Evolutionary conservation across 805 yeast genomes (phyloP).

Genomic region (Hanseniaspora meyeri): DNA sequence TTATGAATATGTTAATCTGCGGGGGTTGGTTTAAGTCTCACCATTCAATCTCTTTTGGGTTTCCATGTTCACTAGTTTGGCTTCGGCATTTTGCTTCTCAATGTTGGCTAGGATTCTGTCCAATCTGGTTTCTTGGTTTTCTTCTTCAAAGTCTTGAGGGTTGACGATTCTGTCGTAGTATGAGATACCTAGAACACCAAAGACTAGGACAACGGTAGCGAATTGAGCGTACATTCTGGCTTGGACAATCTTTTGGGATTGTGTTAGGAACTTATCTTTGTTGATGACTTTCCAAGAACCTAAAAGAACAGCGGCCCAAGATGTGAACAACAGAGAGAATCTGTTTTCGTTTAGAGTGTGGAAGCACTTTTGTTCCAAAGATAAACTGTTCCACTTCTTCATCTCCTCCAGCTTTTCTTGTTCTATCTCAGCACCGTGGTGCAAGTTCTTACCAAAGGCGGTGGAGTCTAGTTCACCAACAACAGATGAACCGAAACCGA

Average conservation of each 20-base stretch:
- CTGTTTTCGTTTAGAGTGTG: conserved; percentile 43
- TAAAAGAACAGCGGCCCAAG: conserved; percentile 71
- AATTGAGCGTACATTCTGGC: conserved; percentile 89
- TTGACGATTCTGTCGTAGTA: conserved; percentile 51
- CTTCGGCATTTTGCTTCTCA: conserved; percentile 27
- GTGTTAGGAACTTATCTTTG: conserved; percentile 61
- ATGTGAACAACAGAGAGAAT: conserved; percentile 53
- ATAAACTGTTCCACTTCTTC: conserved; percentile 40
- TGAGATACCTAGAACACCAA: conserved; percentile 56
- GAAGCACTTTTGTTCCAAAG: conserved; percentile 38
- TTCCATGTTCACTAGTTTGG: conserved; percentile 14
- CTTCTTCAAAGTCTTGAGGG: conserved; percentile 22
- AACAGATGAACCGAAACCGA: conserved; percentile 48
- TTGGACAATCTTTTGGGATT: conserved; percentile 69
- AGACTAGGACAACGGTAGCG: conserved; percentile 54
- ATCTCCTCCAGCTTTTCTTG: conserved; percentile 35
- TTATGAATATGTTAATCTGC: too few species aligned
- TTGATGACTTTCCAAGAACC: conserved; percentile 69
- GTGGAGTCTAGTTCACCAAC: conserved; percentile 62
- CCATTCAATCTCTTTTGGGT: conserved; percentile 31
- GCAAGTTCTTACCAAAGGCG: conserved; percentile 48
- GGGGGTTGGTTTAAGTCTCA: conserved; percentile 17
- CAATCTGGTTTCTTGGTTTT: conserved; percentile 32
- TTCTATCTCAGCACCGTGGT: conserved; percentile 35
- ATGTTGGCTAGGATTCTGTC: conserved; percentile 31